Percentiles rank a stretch among this genome's conserved stretches.
phyloP scores from a whole-genome alignment of 768 basidiomycete species.

The Tephrocybe sp. region DNA sequence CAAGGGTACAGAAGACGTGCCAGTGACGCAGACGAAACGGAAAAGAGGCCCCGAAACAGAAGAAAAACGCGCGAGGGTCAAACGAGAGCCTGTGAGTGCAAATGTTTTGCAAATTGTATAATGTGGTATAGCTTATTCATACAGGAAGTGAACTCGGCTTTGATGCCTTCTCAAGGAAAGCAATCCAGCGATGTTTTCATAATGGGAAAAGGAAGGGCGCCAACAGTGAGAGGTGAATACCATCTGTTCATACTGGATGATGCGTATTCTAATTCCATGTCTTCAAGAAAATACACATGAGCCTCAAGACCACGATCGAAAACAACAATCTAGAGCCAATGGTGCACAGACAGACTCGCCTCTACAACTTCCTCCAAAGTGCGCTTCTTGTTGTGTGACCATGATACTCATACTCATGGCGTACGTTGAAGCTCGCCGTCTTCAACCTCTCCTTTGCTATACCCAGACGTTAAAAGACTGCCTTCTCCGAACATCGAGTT shows the following conservation, averaged over 20 bases:
- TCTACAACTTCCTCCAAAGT: not conserved
- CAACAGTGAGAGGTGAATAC: not conserved
- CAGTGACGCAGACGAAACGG: conserved; percentile 6
- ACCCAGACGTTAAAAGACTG: not conserved
- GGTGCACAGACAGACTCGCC: not conserved
- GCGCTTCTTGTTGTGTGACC: not conserved
- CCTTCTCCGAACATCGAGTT: not conserved
- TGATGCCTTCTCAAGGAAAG: not conserved
- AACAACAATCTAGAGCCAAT: not conserved
- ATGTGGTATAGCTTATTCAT: not conserved
- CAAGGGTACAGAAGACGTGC: not conserved
- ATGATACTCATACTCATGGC: too few species aligned
- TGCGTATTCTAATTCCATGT: too few species aligned
- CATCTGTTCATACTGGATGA: not conserved
- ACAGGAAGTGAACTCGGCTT: not conserved
- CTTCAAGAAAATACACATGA: not conserved
- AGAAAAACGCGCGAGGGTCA: conserved; percentile 9
- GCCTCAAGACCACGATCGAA: not conserved
- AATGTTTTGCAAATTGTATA: not conserved
- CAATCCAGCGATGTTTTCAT: not conserved
- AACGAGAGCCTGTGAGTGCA: conserved; percentile 1
- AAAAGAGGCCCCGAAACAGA: conserved; percentile 10
- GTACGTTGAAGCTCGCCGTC: too few species aligned
- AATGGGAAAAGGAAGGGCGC: not conserved
- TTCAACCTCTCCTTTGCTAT: too few species aligned